Conservation (phyloP, 352 stramenopile species). For the Globisporangium sylvaticum region DNA sequence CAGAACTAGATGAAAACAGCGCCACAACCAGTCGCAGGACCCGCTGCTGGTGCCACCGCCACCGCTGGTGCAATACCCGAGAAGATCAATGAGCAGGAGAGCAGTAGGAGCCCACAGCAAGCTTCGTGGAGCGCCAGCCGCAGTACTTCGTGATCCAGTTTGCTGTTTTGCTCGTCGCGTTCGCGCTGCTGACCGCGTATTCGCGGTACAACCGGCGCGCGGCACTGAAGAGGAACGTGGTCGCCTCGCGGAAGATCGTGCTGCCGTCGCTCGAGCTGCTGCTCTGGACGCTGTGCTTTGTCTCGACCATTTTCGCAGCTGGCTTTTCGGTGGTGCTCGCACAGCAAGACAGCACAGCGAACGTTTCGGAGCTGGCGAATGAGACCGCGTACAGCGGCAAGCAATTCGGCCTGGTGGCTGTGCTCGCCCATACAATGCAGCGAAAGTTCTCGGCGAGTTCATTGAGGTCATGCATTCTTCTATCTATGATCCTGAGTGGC, state of each 20-base stretch:
- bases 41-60: not conserved
- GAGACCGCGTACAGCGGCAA: slow-evolving; percentile 32
- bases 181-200: not conserved
- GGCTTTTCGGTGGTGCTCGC: slow-evolving; percentile 17
- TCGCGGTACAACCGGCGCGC: slow-evolving; percentile 24
- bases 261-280: slow-evolving; percentile 38
- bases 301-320: slow-evolving; percentile 19
- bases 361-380: slow-evolving; percentile 14
- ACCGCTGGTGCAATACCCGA: not conserved
- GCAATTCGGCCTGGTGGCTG: slow-evolving; percentile 35
- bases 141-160: slow-evolving; percentile 8
- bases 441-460: slow-evolving; percentile 30
- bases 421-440: slow-evolving; percentile 35
- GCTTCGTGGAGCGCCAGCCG: not conserved
- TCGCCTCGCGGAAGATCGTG: slow-evolving; percentile 27
- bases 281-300: slow-evolving; percentile 24
- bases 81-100: too few species aligned
- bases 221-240: slow-evolving; percentile 23
- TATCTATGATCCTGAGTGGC: slow-evolving; percentile 21
- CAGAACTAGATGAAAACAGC: not conserved
- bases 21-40: not conserved
- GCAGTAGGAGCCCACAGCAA: slow-evolving; percentile 11
- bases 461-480: slow-evolving; percentile 21
- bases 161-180: not conserved
- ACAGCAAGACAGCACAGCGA: slow-evolving; percentile 2